Evolutionary conservation across 2,329 filamentous ascomycete species (phyloP), one percentile per base, ranked within the genome.

Genomic region (Macrophomina phaseolina): DNA sequence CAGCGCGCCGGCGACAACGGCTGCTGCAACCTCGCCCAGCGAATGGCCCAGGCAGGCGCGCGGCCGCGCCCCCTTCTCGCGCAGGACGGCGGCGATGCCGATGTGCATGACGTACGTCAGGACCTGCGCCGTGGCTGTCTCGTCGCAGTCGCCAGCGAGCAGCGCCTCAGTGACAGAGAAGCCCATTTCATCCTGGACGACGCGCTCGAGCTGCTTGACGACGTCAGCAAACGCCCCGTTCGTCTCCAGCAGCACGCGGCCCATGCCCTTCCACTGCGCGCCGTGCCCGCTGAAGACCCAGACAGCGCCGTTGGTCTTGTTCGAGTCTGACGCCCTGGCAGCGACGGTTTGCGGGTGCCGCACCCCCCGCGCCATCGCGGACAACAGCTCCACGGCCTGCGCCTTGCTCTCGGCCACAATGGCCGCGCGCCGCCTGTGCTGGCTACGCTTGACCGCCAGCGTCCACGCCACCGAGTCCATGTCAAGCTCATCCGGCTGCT

Each of bases 251-350:
- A 83, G 73, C 38, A 79, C 76, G 8, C 73, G 72, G 6, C 79
- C 61, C 80, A 82, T 82, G 2, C 75, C 74, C 0, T 67, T 63
- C 78, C 79, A 82, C 53, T 82, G 81, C 2, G 79, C 79, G 38
- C 81, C 81, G 60, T 82, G 81, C 1, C 81, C 80, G 0, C 79
- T 80, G 67, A 81, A 82, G 0, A 82, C 73, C 77, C 78, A 81
- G 1, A 76, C 74, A 6, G 68, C 68, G 18, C 71, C 70, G n/a
- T 69, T 73, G 8, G 67, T 70, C 9, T 67, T 53, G 7, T 65
- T 46, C 34, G 55, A 66, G n/a, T 48, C 64, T 1, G 71, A 51
- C 1, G 68, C 52, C 14, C 46, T 40, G 36, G 30, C 51, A 46
- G 52, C 16, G 11, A 40, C 16, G 23, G 38, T 30, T 58, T 58